Base-by-base conservation (phyloP, 257 asterid species). In the Paraleonurus japonicus region DNA sequence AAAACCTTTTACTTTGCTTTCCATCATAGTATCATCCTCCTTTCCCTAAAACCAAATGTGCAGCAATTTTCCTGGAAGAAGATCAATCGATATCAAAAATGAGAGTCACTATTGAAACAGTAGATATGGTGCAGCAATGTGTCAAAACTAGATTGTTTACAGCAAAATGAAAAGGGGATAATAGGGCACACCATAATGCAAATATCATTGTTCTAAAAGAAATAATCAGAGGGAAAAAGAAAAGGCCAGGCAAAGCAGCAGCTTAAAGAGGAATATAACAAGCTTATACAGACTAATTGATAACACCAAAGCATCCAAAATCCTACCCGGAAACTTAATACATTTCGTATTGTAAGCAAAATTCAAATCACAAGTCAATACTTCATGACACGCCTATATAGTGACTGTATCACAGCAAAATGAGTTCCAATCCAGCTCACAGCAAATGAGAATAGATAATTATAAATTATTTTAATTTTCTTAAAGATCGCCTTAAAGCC, bases 51-150 rank as follows among this genome's bases (percentile, higher is more conserved):
- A 62, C 22, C 28, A 72, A 51, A 68, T 55, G 67, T 22, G 35
- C 71, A 19, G 23, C 65, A 27, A 16, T 71, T 62, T 71, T 71
- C 77, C 86, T 76, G 77, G 17, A 81, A 74, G 71, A 43, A 74
- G 71, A 43, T 48, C 53, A 26, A 68, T 51, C 8, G 53, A 48
- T 26, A 27, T 24, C 61, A n/a, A 32, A 20, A 55, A 17, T n/a
- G 13, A 57, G 61, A 24, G 39, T n/a, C 61, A 19, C 15, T 39
- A 17, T 17, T 26, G 48, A 24, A 8, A 53, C 8, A 54, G 47
- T 28, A 35, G 28, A 53, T 20, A 20, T 24, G 33, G 41, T 28
- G 69, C 45, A 58, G 1, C 24, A 17, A 50, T 19, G 41, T 16
- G 35, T 9, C 69, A 62, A 50, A 20, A 27, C 37, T 55, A 69